A percentile compares a stretch with the other conserved stretches of the same genome.
These are phyloP conservation scores for Fusarium sp. DNA, from an alignment of 2,329 filamentous ascomycete species.

Conservation along the genomic window DNA sequence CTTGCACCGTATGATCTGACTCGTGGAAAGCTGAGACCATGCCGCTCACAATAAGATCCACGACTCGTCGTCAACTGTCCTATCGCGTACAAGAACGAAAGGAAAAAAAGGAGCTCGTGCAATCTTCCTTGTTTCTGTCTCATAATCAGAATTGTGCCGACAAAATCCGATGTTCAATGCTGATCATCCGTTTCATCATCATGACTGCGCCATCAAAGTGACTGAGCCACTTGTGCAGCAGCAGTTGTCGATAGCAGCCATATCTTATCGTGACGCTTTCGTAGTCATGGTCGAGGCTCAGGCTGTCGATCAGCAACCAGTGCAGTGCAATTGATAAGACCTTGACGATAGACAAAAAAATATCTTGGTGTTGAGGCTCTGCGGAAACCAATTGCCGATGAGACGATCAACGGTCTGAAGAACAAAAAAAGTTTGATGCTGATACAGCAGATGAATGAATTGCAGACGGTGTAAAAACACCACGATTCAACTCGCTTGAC, in stretches of 20 bases:
- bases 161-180: constrained; percentile 15
- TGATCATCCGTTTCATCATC: constrained; percentile 34
- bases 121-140: neutral
- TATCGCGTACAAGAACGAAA: constrained; percentile 1
- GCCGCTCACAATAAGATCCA: constrained; percentile 29
- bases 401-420: constrained; percentile 5
- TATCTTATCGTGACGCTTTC: constrained; percentile 29
- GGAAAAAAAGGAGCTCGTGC: neutral
- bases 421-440: neutral
- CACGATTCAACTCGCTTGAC: constrained; percentile 4
- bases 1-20: constrained; percentile 15
- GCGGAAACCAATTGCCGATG: constrained; percentile 34
- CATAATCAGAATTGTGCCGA: constrained; percentile 22
- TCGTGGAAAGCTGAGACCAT: constrained; percentile 24
- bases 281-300: constrained; percentile 5
- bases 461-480: constrained; percentile 9
- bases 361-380: constrained; percentile 39
- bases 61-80: constrained; percentile 21
- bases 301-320: constrained; percentile 17
- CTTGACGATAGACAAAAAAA: constrained; percentile 1
- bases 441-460: neutral
- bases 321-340: constrained; percentile 18
- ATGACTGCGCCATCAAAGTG: constrained; percentile 4
- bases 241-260: constrained; percentile 3
- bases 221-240: neutral